A percentile compares a stretch with the other conserved stretches of the same genome.
Evolutionary conservation across 2,329 filamentous ascomycete species (phyloP).

Genomic region (Xylariaceae sp.): DNA sequence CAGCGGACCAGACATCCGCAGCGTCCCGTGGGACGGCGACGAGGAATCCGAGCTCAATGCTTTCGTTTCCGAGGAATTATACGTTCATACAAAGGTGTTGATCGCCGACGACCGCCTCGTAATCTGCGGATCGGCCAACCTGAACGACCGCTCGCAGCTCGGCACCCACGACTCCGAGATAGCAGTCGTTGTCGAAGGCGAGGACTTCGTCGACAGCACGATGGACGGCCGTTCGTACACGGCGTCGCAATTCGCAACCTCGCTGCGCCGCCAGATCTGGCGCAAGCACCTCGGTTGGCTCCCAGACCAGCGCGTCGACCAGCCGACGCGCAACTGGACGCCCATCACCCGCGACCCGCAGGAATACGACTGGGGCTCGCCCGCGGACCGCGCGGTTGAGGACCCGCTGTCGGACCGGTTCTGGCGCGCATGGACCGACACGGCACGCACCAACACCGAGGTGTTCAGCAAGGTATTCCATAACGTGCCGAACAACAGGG

Average conservation of each 20-base stretch:
- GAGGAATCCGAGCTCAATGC: constrained; percentile 55
- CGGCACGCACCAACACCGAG: constrained; percentile 73
- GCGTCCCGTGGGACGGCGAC: constrained; percentile 51
- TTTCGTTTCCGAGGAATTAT: constrained; percentile 64
- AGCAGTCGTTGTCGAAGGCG: constrained; percentile 82
- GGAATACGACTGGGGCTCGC: constrained; percentile 66
- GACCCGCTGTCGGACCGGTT: constrained; percentile 71
- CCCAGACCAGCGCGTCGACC: constrained; percentile 65
- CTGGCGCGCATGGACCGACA: constrained; percentile 65
- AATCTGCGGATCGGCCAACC: constrained; percentile 81
- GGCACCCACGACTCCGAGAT: constrained; percentile 84
- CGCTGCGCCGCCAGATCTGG: constrained; percentile 80
- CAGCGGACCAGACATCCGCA: constrained; percentile 63
- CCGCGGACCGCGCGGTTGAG: constrained; percentile 62
- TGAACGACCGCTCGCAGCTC: constrained; percentile 86
- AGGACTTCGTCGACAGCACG: constrained; percentile 60
- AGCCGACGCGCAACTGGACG: constrained; percentile 68
- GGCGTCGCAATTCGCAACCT: constrained; percentile 72
- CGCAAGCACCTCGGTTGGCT: constrained; percentile 87
- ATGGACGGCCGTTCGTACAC: constrained; percentile 72
- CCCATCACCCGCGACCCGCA: constrained; percentile 69
- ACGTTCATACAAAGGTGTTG: constrained; percentile 79
- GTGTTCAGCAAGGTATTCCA: constrained; percentile 81
- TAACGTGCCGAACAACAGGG: constrained; percentile 64
- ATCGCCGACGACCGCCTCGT: constrained; percentile 85